Percentiles rank a stretch among this genome's conserved stretches.
Evolutionary conservation across 768 basidiomycete species (phyloP).

Genomic region (Pleurotus giganteus): DNA sequence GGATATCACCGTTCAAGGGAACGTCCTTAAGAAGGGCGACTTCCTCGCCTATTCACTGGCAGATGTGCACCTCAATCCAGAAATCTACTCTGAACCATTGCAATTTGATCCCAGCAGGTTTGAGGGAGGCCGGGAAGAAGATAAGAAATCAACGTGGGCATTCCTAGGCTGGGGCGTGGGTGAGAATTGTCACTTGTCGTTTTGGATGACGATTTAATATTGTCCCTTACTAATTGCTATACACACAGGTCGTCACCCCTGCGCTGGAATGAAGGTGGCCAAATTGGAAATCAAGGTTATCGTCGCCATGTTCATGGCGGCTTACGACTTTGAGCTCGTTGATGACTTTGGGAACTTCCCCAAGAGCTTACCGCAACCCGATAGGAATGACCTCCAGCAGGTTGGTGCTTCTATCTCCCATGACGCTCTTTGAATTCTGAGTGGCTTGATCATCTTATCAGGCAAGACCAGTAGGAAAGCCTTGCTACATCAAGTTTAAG

Average conservation of each 20-base stretch:
- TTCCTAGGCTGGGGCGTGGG: conserved; percentile 42
- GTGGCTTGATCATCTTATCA: conserved; percentile 5
- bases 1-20: conserved; percentile 24
- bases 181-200: conserved; percentile 12
- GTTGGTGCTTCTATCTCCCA: conserved; percentile 13
- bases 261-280: conserved; percentile 37
- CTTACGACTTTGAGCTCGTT: conserved; percentile 33
- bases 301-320: conserved; percentile 29
- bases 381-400: conserved; percentile 32
- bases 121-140: conserved; percentile 28
- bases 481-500: conserved; percentile 26
- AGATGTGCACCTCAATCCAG: conserved; percentile 32
- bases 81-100: conserved; percentile 32
- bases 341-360: conserved; percentile 27
- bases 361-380: conserved; percentile 22
- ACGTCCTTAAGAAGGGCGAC: conserved; percentile 27
- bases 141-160: conserved; percentile 28
- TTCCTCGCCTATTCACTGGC: conserved; percentile 31
- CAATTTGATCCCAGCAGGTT: conserved; percentile 35
- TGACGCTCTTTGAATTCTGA: background rate
- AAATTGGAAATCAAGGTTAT: conserved; percentile 38
- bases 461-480: conserved; percentile 26
- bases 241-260: conserved; percentile 34
- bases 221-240: background rate
- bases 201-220: background rate